Evolutionary conservation across 148 eudicot genomes (phyloP).

Genomic region (Pharnaceum exiguum): DNA sequence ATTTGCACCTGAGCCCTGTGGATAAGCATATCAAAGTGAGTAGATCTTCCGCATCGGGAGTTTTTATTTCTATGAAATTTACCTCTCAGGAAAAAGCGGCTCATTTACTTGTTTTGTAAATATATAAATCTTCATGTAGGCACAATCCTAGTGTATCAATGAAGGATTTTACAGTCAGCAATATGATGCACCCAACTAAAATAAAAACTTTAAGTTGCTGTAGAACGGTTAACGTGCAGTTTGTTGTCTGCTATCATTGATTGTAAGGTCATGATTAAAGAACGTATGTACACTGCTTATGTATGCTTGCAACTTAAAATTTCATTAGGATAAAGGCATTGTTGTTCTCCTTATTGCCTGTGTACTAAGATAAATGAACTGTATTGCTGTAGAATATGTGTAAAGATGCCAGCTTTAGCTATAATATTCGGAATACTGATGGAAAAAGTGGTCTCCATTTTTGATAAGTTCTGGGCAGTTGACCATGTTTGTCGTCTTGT

Average conservation of each 20-base stretch:
- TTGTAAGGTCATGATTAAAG: background rate
- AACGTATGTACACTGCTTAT: background rate
- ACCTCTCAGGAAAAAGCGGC: no score
- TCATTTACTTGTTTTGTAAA: no score
- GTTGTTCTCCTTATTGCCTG: background rate
- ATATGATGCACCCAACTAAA: no score
- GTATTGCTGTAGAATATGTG: background rate
- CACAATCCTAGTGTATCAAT: no score
- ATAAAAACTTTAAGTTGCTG: background rate
- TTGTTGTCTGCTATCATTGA: background rate
- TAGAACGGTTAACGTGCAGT: background rate
- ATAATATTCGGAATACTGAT: background rate
- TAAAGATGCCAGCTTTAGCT: background rate
- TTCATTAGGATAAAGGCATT: background rate
- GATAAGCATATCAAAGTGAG: slow-evolving; percentile 96
- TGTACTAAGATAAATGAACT: background rate
- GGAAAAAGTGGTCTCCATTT: background rate
- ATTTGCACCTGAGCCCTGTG: slow-evolving; percentile 88
- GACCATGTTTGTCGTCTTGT: background rate
- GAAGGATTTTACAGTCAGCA: no score
- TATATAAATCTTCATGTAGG: no score
- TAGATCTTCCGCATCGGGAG: background rate
- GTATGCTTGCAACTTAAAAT: background rate
- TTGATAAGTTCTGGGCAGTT: no score
- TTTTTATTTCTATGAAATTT: background rate